A percentile compares a stretch with the other conserved stretches of the same genome.
Evolutionary conservation across 2,329 filamentous ascomycete species (phyloP).

Genomic region (Tolypocladium paradoxum): DNA sequence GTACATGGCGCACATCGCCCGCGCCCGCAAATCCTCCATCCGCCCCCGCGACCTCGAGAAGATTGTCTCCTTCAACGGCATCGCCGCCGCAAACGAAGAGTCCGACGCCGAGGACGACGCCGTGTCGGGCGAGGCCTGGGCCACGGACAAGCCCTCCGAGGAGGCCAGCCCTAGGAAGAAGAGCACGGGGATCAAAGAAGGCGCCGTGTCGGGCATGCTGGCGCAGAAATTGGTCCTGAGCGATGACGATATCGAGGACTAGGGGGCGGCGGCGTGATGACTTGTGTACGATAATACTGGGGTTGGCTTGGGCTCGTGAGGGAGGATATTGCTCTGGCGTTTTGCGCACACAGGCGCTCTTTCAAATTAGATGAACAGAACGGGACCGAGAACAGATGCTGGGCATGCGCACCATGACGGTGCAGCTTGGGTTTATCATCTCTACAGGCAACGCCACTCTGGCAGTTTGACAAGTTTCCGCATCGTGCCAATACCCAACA

Average conservation of each 20-base stretch:
- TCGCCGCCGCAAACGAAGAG: constrained; percentile 37
- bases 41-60: constrained; percentile 52
- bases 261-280: constrained; percentile 15
- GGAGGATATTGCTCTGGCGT: neutral
- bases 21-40: constrained; percentile 27
- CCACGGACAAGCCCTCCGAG: constrained; percentile 50
- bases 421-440: neutral
- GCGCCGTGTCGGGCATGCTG: constrained; percentile 29
- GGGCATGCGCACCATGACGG: neutral
- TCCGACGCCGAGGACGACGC: constrained; percentile 33
- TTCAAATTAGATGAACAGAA: neutral
- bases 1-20: constrained; percentile 63
- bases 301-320: neutral
- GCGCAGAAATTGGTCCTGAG: constrained; percentile 62
- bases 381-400: neutral
- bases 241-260: constrained; percentile 78
- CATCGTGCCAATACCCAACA: neutral
- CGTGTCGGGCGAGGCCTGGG: constrained; percentile 40
- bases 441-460: neutral
- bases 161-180: constrained; percentile 40
- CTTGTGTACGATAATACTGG: neutral
- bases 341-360: neutral
- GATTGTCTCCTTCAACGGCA: constrained; percentile 56
- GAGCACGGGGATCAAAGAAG: constrained; percentile 24
- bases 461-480: neutral